A percentile compares a stretch with the other conserved stretches of the same genome.
These are phyloP conservation scores for Fusarium sp. DNA, from an alignment of 2,329 filamentous ascomycete species.

Conservation along the genomic window DNA sequence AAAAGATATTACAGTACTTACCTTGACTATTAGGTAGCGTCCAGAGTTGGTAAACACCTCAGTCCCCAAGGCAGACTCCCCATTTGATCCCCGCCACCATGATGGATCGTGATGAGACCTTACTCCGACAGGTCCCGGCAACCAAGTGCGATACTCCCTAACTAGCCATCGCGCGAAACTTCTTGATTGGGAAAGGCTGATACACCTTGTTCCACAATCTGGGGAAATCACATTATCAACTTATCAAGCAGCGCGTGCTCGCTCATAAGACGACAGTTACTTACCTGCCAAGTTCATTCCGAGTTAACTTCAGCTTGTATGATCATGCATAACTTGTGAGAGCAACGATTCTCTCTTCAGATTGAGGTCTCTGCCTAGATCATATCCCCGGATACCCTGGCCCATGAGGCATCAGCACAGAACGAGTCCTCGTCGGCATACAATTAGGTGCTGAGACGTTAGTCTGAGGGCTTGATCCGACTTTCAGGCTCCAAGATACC, in stretches of 20 bases:
- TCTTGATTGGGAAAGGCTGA: background rate
- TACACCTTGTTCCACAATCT: background rate
- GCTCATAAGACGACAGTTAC: background rate
- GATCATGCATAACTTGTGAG: background rate
- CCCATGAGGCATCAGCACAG: background rate
- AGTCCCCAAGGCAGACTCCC: background rate
- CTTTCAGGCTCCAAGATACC: background rate
- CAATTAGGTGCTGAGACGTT: background rate
- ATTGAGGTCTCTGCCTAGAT: background rate
- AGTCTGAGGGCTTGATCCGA: too few relatives aligned
- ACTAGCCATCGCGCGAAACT: background rate
- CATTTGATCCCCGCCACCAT: conserved; percentile 15
- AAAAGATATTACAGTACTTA: too few relatives aligned
- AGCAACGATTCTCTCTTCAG: background rate
- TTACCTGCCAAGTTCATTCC: background rate
- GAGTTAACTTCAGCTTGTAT: background rate
- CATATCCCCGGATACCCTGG: background rate
- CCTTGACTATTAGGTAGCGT: too few relatives aligned
- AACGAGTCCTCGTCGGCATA: background rate
- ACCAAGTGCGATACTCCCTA: background rate
- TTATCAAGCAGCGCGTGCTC: too few relatives aligned
- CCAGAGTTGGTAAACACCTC: background rate
- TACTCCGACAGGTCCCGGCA: conserved; percentile 9
- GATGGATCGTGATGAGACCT: conserved; percentile 6
- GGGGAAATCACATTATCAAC: background rate